Percentiles rank a stretch among this genome's conserved stretches.
Evolutionary conservation across 78 protist genomes (phyloP).

Genomic region (Polysphondylium violaceum): DNA sequence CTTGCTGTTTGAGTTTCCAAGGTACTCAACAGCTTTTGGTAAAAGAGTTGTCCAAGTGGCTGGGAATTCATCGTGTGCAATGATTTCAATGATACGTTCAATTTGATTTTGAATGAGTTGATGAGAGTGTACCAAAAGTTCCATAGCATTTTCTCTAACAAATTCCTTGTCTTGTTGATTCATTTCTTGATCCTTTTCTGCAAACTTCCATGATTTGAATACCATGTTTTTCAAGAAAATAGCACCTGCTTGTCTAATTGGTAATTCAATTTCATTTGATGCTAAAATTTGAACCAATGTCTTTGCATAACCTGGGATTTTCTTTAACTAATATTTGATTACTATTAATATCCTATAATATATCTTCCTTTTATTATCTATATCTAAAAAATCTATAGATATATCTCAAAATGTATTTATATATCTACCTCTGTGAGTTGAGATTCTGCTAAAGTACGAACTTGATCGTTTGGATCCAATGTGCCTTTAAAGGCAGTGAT

Average conservation of each 20-base stretch:
- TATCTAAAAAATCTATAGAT: too few relatives aligned
- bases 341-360: not conserved
- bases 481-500: not conserved
- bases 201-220: slow-evolving; percentile 16
- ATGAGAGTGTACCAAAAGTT: slow-evolving; percentile 55
- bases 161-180: slow-evolving; percentile 24
- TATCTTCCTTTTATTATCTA: not conserved
- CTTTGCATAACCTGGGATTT: slow-evolving; percentile 19
- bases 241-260: slow-evolving; percentile 54
- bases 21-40: slow-evolving; percentile 19
- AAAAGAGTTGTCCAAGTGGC: slow-evolving; percentile 42
- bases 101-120: slow-evolving; percentile 47
- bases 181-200: slow-evolving; percentile 9
- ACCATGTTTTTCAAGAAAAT: slow-evolving; percentile 60
- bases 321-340: slow-evolving; percentile 1
- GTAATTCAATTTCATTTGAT: slow-evolving; percentile 54
- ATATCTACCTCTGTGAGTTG: not conserved
- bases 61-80: slow-evolving; percentile 73
- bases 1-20: not conserved
- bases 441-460: not conserved
- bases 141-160: slow-evolving; percentile 52
- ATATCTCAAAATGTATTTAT: not conserved
- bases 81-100: slow-evolving; percentile 46
- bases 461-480: not conserved
- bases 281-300: slow-evolving; percentile 47